A percentile compares a stretch with the other conserved stretches of the same genome.
phyloP scores from a whole-genome alignment of 2,329 filamentous ascomycete genomes.

The Didymellaceae sp. region DNA sequence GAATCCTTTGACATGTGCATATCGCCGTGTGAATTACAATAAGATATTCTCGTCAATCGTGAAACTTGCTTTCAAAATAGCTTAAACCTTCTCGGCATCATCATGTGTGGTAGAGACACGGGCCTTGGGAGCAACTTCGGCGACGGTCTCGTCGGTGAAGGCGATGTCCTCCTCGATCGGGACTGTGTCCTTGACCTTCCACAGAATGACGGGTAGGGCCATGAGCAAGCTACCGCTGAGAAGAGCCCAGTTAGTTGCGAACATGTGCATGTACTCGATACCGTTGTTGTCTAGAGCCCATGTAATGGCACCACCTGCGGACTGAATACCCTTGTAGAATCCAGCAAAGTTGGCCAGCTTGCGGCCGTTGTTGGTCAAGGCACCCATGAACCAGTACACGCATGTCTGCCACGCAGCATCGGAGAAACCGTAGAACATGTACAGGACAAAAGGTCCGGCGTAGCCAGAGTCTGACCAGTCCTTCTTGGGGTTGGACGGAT shows the following conservation, averaged over 20 bases:
- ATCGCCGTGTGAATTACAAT: slow-evolving; percentile 21
- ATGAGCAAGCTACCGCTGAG: slow-evolving; percentile 75
- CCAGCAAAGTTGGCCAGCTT: slow-evolving; percentile 91
- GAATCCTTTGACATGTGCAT: too few relatives aligned
- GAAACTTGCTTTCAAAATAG: not conserved
- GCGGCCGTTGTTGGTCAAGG: slow-evolving; percentile 89
- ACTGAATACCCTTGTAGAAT: slow-evolving; percentile 90
- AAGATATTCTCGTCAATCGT: slow-evolving; percentile 16
- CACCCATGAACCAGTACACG: slow-evolving; percentile 96
- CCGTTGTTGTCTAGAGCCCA: slow-evolving; percentile 69
- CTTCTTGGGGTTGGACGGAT: slow-evolving; percentile 44
- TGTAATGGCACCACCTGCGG: slow-evolving; percentile 80
- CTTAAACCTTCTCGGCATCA: slow-evolving; percentile 40
- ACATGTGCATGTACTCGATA: slow-evolving; percentile 72
- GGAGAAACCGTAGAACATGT: slow-evolving; percentile 89
- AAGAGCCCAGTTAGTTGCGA: slow-evolving; percentile 77
- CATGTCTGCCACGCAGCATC: slow-evolving; percentile 90
- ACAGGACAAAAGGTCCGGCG: slow-evolving; percentile 82
- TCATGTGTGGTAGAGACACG: slow-evolving; percentile 21
- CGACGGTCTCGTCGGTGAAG: slow-evolving; percentile 82
- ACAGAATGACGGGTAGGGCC: slow-evolving; percentile 78
- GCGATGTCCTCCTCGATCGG: slow-evolving; percentile 79
- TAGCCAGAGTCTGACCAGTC: slow-evolving; percentile 75
- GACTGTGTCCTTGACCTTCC: slow-evolving; percentile 83
- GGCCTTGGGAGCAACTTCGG: slow-evolving; percentile 64